phyloP scores from a whole-genome alignment of 192 early-diverging fungal genomes.

The Lunasporangiospora selenospora region DNA sequence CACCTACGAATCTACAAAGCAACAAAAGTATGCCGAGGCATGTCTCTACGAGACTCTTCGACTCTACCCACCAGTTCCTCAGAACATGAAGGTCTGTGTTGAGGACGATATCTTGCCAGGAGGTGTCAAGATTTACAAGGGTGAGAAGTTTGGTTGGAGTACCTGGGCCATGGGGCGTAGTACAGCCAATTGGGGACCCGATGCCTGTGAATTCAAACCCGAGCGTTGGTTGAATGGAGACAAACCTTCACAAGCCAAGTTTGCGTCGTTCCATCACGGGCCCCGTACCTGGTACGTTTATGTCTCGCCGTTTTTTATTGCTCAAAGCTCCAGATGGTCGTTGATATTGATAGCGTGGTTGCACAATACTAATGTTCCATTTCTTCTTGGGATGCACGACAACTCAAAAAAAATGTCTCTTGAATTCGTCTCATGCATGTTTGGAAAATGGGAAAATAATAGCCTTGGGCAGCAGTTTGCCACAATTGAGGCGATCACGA shows the following conservation, averaged over 20 bases:
- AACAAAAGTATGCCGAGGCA: conserved; percentile 33
- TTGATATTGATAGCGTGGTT: background rate
- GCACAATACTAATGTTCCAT: background rate
- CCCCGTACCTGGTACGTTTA: conserved; percentile 51
- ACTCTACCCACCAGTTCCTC: conserved; percentile 72
- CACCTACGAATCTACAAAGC: conserved; percentile 28
- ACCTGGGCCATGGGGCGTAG: conserved; percentile 62
- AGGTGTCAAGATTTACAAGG: conserved; percentile 61
- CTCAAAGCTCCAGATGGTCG: background rate
- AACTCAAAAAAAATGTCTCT: background rate
- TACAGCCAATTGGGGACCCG: conserved; percentile 64
- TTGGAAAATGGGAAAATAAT: too few species aligned
- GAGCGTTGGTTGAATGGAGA: conserved; percentile 65
- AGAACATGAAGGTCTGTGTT: conserved; percentile 56
- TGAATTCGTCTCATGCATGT: background rate
- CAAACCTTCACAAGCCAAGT: conserved; percentile 49
- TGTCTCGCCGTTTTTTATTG: background rate
- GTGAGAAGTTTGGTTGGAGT: conserved; percentile 53
- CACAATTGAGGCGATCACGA: conserved; percentile 22
- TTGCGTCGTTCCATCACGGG: conserved; percentile 62
- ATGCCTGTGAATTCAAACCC: conserved; percentile 67
- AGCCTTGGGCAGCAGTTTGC: conserved; percentile 37
- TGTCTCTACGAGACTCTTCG: conserved; percentile 69
- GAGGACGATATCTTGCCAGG: conserved; percentile 68
- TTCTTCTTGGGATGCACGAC: background rate